These are phyloP conservation scores for Hypocreales sp. DNA, from an alignment of 2,329 filamentous ascomycete species.

Conservation along the genomic window DNA sequence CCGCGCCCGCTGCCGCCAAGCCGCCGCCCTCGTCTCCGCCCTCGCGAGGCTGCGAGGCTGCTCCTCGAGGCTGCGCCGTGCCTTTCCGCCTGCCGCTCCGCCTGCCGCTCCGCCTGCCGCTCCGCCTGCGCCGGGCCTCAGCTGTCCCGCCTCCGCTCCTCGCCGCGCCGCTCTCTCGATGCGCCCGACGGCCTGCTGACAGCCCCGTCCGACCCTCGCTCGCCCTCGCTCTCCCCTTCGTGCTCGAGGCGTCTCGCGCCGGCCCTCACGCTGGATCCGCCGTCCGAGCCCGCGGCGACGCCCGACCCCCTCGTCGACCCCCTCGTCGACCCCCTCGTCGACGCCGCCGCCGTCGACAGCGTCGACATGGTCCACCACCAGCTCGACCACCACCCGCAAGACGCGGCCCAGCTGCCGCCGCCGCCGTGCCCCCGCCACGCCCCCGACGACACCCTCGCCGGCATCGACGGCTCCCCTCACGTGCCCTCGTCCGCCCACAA, in stretches of 20 bases:
- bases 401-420: slow-evolving; percentile 1
- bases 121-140: no score
- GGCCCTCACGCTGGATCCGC: slow-evolving; percentile 37
- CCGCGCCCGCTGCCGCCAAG: no score
- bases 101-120: no score
- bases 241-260: no score
- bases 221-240: slow-evolving; percentile 2
- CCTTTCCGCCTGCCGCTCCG: no score
- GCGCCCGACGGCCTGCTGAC: background rate
- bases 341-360: slow-evolving; percentile 28
- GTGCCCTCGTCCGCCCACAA: slow-evolving; percentile 17
- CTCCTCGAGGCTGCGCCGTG: no score
- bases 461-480: slow-evolving; percentile 32
- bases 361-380: slow-evolving; percentile 25
- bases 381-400: background rate
- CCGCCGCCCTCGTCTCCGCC: no score
- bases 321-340: no score
- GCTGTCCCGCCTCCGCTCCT: background rate
- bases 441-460: slow-evolving; percentile 33
- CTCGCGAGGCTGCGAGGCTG: no score
- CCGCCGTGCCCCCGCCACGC: slow-evolving; percentile 14
- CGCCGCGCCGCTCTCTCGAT: slow-evolving; percentile 1
- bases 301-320: slow-evolving; percentile 8
- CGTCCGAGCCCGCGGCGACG: slow-evolving; percentile 16
- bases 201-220: slow-evolving; percentile 1